A percentile compares a stretch with the other conserved stretches of the same genome.
These are phyloP conservation scores for Geosmithia putterillii DNA, from an alignment of 2,329 filamentous ascomycete species.

Conservation along the genomic window DNA sequence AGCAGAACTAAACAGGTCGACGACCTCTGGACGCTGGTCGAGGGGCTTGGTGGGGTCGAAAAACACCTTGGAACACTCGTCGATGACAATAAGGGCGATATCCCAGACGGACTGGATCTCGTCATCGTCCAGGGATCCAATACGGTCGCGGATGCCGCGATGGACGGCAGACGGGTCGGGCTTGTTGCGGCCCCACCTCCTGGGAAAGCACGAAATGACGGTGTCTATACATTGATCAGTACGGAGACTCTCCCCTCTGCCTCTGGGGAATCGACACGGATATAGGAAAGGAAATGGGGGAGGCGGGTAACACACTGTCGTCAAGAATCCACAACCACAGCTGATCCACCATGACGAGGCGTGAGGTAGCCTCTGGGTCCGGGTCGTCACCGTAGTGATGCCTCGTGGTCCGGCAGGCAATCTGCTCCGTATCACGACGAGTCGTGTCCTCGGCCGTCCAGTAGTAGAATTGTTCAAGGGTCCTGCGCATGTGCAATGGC, in stretches of 20 bases:
- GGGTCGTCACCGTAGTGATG: conserved; percentile 4
- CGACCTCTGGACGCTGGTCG: conserved; percentile 7
- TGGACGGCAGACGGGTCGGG: conserved; percentile 22
- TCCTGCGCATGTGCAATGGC: conserved; percentile 17
- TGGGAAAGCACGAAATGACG: conserved; percentile 23
- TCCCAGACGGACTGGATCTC: conserved; percentile 7
- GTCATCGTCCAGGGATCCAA: conserved; percentile 11
- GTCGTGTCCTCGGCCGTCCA: conserved; percentile 20
- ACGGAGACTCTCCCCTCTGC: background rate
- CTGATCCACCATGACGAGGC: conserved; percentile 8
- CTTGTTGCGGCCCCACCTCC: conserved; percentile 23
- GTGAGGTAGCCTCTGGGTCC: conserved; percentile 5
- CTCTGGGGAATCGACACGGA: background rate
- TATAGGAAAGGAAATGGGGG: background rate
- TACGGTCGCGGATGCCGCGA: conserved; percentile 18
- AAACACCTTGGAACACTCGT: conserved; percentile 9
- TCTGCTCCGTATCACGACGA: conserved; percentile 15
- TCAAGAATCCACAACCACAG: conserved; percentile 9
- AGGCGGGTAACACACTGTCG: conserved; percentile 5
- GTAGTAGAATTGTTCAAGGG: conserved; percentile 23
- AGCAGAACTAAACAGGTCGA: conserved; percentile 8
- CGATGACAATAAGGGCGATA: conserved; percentile 6
- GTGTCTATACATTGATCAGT: conserved; percentile 20
- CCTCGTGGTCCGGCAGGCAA: conserved; percentile 12
- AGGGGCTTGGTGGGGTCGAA: conserved; percentile 6